phyloP scores from a whole-genome alignment of 495 filamentous ascomycete genomes.

The Chaetomium cochliodes region DNA sequence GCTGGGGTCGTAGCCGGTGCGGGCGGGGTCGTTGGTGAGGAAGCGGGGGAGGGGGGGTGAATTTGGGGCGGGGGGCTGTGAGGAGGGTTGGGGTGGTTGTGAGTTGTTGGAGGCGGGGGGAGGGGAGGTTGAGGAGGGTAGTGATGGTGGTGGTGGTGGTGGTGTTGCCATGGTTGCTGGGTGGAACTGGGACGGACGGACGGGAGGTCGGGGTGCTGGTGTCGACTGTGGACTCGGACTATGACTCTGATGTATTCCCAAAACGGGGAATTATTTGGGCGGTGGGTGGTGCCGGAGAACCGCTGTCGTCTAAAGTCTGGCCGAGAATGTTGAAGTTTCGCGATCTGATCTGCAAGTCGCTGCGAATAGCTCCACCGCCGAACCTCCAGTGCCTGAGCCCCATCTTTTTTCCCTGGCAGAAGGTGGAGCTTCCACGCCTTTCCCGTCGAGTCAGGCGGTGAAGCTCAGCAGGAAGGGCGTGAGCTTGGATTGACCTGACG shows the following conservation, averaged over 20 bases:
- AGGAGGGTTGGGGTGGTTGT: slow-evolving; percentile 13
- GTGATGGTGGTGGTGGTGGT: slow-evolving; percentile 8
- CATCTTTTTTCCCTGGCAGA: slow-evolving; percentile 3
- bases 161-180: slow-evolving; percentile 6
- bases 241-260: background rate
- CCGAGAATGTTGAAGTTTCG: slow-evolving; percentile 3
- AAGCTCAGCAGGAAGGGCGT: slow-evolving; percentile 20
- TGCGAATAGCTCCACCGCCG: background rate
- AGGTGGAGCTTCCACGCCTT: slow-evolving; percentile 13
- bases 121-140: slow-evolving; percentile 4
- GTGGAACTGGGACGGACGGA: background rate
- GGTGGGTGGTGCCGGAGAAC: background rate
- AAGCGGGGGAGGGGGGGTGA: slow-evolving; percentile 28
- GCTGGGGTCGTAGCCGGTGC: slow-evolving; percentile 61
- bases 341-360: slow-evolving; percentile 4
- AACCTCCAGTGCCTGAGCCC: background rate
- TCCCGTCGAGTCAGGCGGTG: slow-evolving; percentile 21
- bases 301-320: background rate
- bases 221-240: too few relatives aligned
- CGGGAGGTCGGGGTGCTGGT: too few relatives aligned
- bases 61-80: slow-evolving; percentile 11
- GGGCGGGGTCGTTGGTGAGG: slow-evolving; percentile 49
- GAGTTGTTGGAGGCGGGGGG: slow-evolving; percentile 12
- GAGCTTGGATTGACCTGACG: background rate
- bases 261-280: background rate